Percentiles rank a stretch among this genome's conserved stretches.
phyloP scores from a whole-genome alignment of 163 green algal species.

The Volvox carteri region DNA sequence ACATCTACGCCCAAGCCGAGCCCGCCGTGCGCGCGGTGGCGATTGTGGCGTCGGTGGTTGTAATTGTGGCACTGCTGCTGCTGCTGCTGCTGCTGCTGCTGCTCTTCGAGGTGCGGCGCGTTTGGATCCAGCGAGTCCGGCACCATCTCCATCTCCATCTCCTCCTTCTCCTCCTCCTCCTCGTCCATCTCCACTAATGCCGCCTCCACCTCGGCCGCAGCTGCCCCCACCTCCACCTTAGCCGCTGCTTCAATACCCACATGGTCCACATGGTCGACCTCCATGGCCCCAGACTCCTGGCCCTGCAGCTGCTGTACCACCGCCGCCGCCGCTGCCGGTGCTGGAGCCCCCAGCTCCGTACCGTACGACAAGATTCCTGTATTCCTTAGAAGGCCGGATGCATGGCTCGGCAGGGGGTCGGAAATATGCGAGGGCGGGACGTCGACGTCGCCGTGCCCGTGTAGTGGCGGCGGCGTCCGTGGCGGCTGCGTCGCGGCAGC shows the following conservation, averaged over 20 bases:
- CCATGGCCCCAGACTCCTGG: too few relatives aligned
- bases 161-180: not conserved
- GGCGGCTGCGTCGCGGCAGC: too few relatives aligned
- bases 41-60: not conserved
- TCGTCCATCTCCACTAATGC: not conserved
- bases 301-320: too few relatives aligned
- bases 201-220: too few relatives aligned
- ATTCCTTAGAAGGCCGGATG: too few relatives aligned
- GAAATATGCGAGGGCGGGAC: not conserved
- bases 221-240: too few relatives aligned
- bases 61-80: not conserved
- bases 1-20: too few relatives aligned
- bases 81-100: not conserved
- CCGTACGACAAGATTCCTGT: too few relatives aligned
- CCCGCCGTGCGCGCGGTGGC: too few relatives aligned
- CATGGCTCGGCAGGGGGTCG: too few relatives aligned
- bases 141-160: conserved; percentile 13
- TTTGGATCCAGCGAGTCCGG: conserved; percentile 39
- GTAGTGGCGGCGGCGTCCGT: not conserved
- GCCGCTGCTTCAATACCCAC: not conserved
- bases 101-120: not conserved
- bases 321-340: too few relatives aligned
- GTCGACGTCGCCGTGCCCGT: not conserved
- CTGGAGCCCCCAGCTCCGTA: too few relatives aligned
- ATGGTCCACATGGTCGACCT: not conserved